These are phyloP conservation scores for Naegleria fowleri DNA, from an alignment of 208 protist genomes.

Conservation along the genomic window DNA sequence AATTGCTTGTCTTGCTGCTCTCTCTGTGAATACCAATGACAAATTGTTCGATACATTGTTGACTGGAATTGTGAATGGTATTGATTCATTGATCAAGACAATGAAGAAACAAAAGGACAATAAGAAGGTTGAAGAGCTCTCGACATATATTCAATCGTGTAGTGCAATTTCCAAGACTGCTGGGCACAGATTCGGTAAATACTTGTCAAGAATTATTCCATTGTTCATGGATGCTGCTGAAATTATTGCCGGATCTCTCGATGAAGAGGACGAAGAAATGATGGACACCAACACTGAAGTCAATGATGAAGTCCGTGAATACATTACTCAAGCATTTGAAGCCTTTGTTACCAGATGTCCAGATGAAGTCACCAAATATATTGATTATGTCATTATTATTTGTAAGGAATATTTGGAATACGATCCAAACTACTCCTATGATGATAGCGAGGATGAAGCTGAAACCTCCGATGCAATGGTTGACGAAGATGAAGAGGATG, in stretches of 20 bases:
- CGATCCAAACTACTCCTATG: slow-evolving; percentile 71
- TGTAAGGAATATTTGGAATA: slow-evolving; percentile 55
- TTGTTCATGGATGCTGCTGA: slow-evolving; percentile 47
- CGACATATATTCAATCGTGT: slow-evolving; percentile 54
- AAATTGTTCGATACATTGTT: slow-evolving; percentile 52
- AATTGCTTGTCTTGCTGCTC: slow-evolving; percentile 51
- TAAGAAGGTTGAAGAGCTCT: slow-evolving; percentile 25
- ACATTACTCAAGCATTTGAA: slow-evolving; percentile 57
- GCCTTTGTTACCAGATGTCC: slow-evolving; percentile 56
- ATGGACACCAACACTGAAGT: slow-evolving; percentile 51
- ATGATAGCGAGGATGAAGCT: slow-evolving; percentile 50
- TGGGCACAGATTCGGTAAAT: slow-evolving; percentile 59
- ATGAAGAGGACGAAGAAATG: slow-evolving; percentile 43
- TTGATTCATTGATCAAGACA: slow-evolving; percentile 48
- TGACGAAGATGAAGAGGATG: slow-evolving; percentile 44
- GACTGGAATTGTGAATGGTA: slow-evolving; percentile 43
- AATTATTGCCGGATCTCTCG: slow-evolving; percentile 50
- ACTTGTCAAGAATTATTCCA: slow-evolving; percentile 53
- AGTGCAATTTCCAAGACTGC: slow-evolving; percentile 48
- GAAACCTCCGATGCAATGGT: slow-evolving; percentile 38
- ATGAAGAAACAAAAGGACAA: slow-evolving; percentile 34
- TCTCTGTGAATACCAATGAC: slow-evolving; percentile 45
- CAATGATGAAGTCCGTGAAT: slow-evolving; percentile 34
- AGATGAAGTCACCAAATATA: slow-evolving; percentile 50
- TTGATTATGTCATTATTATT: slow-evolving; percentile 47